phyloP scores from a whole-genome alignment of 257 asterid species.

The Apocynum venetum region DNA sequence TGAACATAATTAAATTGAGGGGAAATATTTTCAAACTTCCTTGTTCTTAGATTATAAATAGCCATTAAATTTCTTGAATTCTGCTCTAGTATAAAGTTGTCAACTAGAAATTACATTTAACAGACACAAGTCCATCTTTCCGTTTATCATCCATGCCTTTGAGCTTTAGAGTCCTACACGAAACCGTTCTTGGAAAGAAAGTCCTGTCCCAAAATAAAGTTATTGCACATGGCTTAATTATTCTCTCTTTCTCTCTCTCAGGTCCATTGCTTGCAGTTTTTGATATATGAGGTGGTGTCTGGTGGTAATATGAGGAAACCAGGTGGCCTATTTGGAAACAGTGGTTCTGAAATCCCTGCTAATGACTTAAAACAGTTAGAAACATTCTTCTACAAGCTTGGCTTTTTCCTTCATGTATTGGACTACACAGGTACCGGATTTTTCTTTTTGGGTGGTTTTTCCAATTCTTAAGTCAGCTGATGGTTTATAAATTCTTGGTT shows the following conservation, averaged over 20 bases:
- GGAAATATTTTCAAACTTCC: background rate
- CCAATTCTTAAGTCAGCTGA: background rate
- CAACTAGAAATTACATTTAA: background rate
- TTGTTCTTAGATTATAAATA: background rate
- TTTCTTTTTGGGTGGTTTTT: background rate
- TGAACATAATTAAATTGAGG: background rate
- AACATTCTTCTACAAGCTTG: conserved; percentile 98
- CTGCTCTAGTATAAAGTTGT: background rate
- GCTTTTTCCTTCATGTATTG: conserved; percentile 85
- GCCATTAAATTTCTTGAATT: background rate
- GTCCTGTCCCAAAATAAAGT: background rate
- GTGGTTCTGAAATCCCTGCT: conserved; percentile 89
- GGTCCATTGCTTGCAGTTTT: conserved; percentile 97
- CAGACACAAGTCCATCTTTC: background rate
- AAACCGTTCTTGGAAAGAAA: background rate
- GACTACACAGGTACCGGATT: conserved; percentile 76
- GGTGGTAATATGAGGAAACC: conserved; percentile 99
- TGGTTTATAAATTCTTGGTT: background rate
- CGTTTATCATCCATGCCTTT: background rate
- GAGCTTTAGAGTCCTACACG: background rate
- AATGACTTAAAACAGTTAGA: conserved; percentile 93
- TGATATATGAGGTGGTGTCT: conserved; percentile 97
- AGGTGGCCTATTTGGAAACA: conserved; percentile 96
- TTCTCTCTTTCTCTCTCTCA: conserved; percentile 27
- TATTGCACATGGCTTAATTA: background rate